Evolutionary conservation across 805 yeast species (phyloP).

Genomic region (Candida hungchunana): DNA sequence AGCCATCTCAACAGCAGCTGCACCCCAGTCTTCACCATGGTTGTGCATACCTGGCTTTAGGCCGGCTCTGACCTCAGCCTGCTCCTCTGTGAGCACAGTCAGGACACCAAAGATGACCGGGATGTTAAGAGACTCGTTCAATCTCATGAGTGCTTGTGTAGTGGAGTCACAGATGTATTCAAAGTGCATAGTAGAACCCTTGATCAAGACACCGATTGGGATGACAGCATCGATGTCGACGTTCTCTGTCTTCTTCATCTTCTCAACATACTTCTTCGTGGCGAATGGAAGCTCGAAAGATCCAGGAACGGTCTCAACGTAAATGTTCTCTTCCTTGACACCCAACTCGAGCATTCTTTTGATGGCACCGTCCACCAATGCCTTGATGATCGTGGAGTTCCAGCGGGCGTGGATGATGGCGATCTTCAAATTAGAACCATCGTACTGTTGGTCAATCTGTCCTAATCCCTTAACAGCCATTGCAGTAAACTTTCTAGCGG

Average conservation of each 20-base stretch:
- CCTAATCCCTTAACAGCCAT: constrained; percentile 88
- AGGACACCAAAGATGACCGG: constrained; percentile 94
- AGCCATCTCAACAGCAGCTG: constrained; percentile 97
- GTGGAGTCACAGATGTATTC: constrained; percentile 94
- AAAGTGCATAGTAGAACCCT: constrained; percentile 97
- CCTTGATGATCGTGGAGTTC: constrained; percentile 75
- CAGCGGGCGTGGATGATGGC: constrained; percentile 96
- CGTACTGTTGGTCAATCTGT: constrained; percentile 59
- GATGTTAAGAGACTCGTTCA: constrained; percentile 61
- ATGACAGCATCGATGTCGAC: constrained; percentile 75
- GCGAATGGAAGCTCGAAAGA: constrained; percentile 92
- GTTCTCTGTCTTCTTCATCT: constrained; percentile 35
- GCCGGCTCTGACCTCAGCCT: constrained; percentile 92
- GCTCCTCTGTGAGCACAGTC: constrained; percentile 91
- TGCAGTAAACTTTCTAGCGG: too few species aligned
- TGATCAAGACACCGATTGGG: constrained; percentile 91
- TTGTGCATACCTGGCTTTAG: constrained; percentile 78
- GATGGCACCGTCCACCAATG: constrained; percentile 75
- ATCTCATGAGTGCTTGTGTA: constrained; percentile 76
- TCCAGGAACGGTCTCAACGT: constrained; percentile 88
- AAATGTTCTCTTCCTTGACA: constrained; percentile 72
- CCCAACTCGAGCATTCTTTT: constrained; percentile 55
- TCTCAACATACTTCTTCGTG: constrained; percentile 46
- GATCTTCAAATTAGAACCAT: constrained; percentile 64
- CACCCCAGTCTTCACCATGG: constrained; percentile 99